Evolutionary conservation across 805 yeast species (phyloP).

Genomic region (Yarrowia sp.): DNA sequence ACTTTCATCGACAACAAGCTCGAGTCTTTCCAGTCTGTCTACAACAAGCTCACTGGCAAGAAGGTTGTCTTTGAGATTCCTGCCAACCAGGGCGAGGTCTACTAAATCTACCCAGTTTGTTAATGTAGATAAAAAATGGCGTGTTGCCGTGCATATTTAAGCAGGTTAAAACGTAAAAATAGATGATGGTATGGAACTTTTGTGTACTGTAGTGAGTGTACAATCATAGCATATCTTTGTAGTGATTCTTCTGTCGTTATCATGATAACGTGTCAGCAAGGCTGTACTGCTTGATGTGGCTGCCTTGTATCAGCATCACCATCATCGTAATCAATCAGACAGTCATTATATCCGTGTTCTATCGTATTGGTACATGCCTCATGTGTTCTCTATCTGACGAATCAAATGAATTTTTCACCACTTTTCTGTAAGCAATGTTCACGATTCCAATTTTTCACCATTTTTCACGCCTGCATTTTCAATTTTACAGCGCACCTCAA

Average conservation of each 20-base stretch:
- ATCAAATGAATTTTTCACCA: not conserved
- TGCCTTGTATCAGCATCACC: no score
- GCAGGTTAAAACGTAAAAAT: constrained; percentile 9
- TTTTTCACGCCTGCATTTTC: not conserved
- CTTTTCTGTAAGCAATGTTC: not conserved
- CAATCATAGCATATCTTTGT: not conserved
- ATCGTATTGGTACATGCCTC: not conserved
- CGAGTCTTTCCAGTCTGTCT: constrained; percentile 98
- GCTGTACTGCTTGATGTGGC: no score
- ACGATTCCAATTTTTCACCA: not conserved
- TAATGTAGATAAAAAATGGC: constrained; percentile 17
- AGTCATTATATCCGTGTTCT: no score
- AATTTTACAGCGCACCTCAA: not conserved
- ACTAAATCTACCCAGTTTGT: constrained; percentile 32
- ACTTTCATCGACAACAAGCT: constrained; percentile 96
- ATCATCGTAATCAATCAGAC: no score
- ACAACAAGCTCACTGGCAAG: constrained; percentile 98
- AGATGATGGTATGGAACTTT: constrained; percentile 23
- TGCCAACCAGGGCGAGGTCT: constrained; percentile 41
- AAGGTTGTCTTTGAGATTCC: constrained; percentile 98
- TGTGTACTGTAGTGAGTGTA: not conserved
- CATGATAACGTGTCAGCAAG: no score
- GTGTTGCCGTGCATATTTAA: constrained; percentile 18
- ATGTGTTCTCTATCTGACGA: not conserved
- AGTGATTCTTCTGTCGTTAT: not conserved